Conservation (phyloP, 2,329 filamentous ascomycete species). For the Alternaria panax region DNA sequence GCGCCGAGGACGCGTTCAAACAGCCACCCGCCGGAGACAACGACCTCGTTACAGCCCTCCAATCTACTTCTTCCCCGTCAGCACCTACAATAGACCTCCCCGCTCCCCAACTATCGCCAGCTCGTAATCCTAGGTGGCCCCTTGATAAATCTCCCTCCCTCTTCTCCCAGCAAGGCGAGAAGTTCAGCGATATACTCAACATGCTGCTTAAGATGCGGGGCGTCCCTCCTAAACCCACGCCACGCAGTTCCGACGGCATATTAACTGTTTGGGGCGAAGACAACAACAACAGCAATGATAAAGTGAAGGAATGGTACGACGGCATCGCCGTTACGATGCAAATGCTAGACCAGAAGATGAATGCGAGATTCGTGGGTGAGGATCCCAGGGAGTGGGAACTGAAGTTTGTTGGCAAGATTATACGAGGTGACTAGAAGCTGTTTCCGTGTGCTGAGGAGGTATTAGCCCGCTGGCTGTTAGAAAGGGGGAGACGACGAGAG, state of each 20-base stretch:
- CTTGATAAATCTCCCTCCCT: conserved; percentile 60
- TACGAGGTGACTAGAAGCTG: conserved; percentile 30
- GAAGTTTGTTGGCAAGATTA: conserved; percentile 49
- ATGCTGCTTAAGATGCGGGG: conserved; percentile 66
- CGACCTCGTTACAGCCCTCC: conserved; percentile 35
- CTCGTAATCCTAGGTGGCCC: conserved; percentile 56
- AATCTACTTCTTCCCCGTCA: conserved; percentile 22
- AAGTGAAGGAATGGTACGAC: conserved; percentile 47
- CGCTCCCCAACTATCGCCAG: conserved; percentile 10
- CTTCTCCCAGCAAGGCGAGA: conserved; percentile 64
- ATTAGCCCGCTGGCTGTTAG: not conserved
- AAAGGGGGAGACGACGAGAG: not conserved
- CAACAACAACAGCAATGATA: conserved; percentile 39
- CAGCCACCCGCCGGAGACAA: conserved; percentile 17
- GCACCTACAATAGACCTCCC: conserved; percentile 6
- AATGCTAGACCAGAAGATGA: conserved; percentile 38
- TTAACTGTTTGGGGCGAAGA: conserved; percentile 46
- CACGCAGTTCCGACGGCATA: conserved; percentile 42
- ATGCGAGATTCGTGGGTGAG: conserved; percentile 40
- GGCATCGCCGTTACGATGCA: conserved; percentile 39
- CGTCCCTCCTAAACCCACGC: conserved; percentile 52
- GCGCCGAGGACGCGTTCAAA: conserved; percentile 5
- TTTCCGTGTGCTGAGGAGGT: not conserved
- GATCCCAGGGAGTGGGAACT: conserved; percentile 48
- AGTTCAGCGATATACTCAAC: conserved; percentile 64